Evolutionary conservation across 2,329 filamentous ascomycete species (phyloP).

Genomic region (Apiospora rasikravindrae): DNA sequence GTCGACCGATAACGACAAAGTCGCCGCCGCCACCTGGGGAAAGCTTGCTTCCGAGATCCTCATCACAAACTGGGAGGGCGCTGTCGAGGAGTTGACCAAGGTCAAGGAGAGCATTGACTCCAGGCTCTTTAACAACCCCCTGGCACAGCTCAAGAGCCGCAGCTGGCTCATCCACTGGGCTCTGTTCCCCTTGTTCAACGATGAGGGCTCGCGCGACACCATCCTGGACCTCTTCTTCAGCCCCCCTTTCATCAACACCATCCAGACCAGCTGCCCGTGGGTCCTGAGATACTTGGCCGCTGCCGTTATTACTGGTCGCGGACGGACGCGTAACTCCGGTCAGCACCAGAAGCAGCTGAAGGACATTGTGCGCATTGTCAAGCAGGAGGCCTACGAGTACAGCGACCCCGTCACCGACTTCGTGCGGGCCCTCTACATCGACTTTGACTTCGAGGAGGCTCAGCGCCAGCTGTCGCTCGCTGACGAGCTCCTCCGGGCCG

Average conservation of each 20-base stretch:
- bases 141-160: conserved; percentile 94
- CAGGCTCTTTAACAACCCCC: conserved; percentile 93
- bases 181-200: conserved; percentile 98
- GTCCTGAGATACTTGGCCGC: conserved; percentile 92
- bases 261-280: conserved; percentile 98
- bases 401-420: conserved; percentile 95
- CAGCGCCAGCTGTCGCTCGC: conserved; percentile 85
- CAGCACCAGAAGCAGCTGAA: conserved; percentile 98
- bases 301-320: conserved; percentile 92
- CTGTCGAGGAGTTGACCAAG: conserved; percentile 88
- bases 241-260: conserved; percentile 97
- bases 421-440: conserved; percentile 91
- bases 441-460: conserved; percentile 97
- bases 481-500: conserved; percentile 87
- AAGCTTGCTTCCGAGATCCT: conserved; percentile 97
- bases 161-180: conserved; percentile 99
- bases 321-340: conserved; percentile 78
- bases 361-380: conserved; percentile 92
- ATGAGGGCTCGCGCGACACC: conserved; percentile 86
- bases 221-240: conserved; percentile 98
- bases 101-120: conserved; percentile 92
- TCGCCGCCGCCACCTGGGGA: conserved; percentile 94
- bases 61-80: conserved; percentile 91
- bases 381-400: conserved; percentile 98
- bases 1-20: conserved; percentile 98